phyloP scores from a whole-genome alignment of 1,139 yeast genomes.

The Schwanniomyces etchellsii region DNA sequence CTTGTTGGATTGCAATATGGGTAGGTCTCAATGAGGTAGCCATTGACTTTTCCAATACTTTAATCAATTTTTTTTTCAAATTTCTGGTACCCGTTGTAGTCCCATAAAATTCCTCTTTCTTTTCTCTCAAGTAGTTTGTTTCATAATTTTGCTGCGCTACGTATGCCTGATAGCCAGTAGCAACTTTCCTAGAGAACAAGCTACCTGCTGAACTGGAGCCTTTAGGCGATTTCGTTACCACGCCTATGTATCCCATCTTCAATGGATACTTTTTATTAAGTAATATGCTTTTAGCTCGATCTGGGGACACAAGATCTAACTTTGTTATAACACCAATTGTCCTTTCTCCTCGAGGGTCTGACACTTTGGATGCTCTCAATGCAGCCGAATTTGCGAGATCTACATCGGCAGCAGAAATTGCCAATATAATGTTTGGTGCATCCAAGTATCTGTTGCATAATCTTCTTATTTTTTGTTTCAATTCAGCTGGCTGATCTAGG shows the following conservation, averaged over 20 bases:
- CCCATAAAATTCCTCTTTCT: slow-evolving; percentile 55
- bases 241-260: slow-evolving; percentile 96
- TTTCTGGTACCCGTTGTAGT: slow-evolving; percentile 75
- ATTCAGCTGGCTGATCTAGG: slow-evolving; percentile 85
- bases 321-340: slow-evolving; percentile 96
- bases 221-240: slow-evolving; percentile 74
- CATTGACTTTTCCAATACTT: slow-evolving; percentile 87
- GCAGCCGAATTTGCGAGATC: slow-evolving; percentile 97
- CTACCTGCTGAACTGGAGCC: slow-evolving; percentile 9
- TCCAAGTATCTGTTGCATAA: slow-evolving; percentile 83
- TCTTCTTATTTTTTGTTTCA: slow-evolving; percentile 72
- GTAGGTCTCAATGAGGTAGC: slow-evolving; percentile 86
- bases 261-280: slow-evolving; percentile 81
- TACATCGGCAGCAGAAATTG: slow-evolving; percentile 96
- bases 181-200: slow-evolving; percentile 31
- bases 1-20: slow-evolving; percentile 78
- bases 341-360: slow-evolving; percentile 91
- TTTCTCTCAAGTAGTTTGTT: slow-evolving; percentile 49
- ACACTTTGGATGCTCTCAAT: slow-evolving; percentile 81
- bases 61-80: slow-evolving; percentile 75
- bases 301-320: slow-evolving; percentile 80
- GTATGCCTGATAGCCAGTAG: slow-evolving; percentile 40
- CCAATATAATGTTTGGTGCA: slow-evolving; percentile 88
- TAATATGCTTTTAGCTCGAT: slow-evolving; percentile 61
- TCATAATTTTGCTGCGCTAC: slow-evolving; percentile 68